Conservation (phyloP, 2,329 filamentous ascomycete genomes). For the Pseudogymnoascus sp. region DNA sequence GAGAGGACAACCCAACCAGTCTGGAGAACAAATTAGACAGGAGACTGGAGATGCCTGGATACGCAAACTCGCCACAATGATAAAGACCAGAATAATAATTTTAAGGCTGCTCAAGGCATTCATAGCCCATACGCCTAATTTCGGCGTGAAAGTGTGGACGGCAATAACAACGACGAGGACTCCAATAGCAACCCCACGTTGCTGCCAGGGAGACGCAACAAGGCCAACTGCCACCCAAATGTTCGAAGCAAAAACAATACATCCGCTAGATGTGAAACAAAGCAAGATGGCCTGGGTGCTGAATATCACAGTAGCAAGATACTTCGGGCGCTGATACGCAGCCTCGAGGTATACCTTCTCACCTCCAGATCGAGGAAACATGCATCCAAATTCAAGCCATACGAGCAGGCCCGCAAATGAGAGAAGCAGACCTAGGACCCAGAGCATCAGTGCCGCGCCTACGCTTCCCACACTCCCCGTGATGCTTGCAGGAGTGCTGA, state of each 20-base stretch:
- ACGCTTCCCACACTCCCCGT: constrained; percentile 44
- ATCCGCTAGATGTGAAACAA: constrained; percentile 51
- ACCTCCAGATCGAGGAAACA: constrained; percentile 39
- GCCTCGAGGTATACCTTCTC: constrained; percentile 46
- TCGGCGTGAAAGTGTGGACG: constrained; percentile 37
- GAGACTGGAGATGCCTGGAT: neutral
- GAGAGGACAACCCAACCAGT: constrained; percentile 31
- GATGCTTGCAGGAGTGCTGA: constrained; percentile 47
- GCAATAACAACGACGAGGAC: constrained; percentile 38
- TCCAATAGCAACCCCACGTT: constrained; percentile 38
- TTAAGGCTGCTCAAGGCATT: constrained; percentile 40
- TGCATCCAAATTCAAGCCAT: constrained; percentile 37
- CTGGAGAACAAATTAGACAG: neutral
- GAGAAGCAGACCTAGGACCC: constrained; percentile 41
- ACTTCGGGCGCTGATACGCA: constrained; percentile 40
- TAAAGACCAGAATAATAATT: constrained; percentile 38
- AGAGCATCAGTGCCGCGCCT: constrained; percentile 44
- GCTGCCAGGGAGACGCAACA: constrained; percentile 37
- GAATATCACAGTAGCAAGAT: constrained; percentile 43
- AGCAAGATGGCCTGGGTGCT: constrained; percentile 41
- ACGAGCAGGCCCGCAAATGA: constrained; percentile 37
- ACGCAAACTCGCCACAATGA: constrained; percentile 29
- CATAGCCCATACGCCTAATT: constrained; percentile 37
- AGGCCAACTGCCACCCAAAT: constrained; percentile 42
- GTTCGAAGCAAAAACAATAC: constrained; percentile 52